Evolutionary conservation across 1,284 basidiomycete species (phyloP), one percentile per base, ranked within the genome.

Genomic region (Pseudozyma hubeiensis): DNA sequence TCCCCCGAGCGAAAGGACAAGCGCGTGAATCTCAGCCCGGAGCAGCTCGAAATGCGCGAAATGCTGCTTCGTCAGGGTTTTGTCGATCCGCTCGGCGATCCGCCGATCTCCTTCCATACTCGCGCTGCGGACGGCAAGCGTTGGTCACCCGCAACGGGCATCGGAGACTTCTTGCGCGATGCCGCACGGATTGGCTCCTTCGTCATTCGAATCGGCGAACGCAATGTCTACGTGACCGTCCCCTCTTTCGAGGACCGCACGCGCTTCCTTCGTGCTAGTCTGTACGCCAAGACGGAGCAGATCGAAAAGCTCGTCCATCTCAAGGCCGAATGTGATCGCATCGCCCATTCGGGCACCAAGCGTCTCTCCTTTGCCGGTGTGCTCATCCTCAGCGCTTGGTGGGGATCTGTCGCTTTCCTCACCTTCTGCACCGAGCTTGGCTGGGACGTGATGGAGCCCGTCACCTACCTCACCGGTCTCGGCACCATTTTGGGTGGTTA

Each of bases 191-290:
- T 79, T 16, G 79, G 79, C 19, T 71, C 69, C 1, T 80, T 80
- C 35, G 66, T 74, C 34, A 79, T 80, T 33, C 68, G 71, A 40
- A 64, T 79, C 52, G 77, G 71, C 11, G 69, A 77, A 13, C 65
- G 77, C 50, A 68, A 74, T 47, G 60, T 79, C 53, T 59, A 53
- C 16, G 64, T 80, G 40, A 64, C 65, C 2, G 79, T 80, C 16
- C 79, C 79, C n/a, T 75, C 71, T 11, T 80, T 81, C 37, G 79
- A 79, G 40, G 79, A 81, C 44, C 66, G 79, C 16, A 81, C 77
- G 4, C 62, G 75, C 34, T 81, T 75, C 53, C 55, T 81, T 17
- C 66, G 79, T 7, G 56, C 67, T 10, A 60, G 48, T 17, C 47
- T 81, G 17, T 77, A 77, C 35, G 62, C 68, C 46, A 79, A 79